Base-by-base conservation (phyloP, 2,329 filamentous ascomycete genomes). In the Penicillium thymicola region DNA sequence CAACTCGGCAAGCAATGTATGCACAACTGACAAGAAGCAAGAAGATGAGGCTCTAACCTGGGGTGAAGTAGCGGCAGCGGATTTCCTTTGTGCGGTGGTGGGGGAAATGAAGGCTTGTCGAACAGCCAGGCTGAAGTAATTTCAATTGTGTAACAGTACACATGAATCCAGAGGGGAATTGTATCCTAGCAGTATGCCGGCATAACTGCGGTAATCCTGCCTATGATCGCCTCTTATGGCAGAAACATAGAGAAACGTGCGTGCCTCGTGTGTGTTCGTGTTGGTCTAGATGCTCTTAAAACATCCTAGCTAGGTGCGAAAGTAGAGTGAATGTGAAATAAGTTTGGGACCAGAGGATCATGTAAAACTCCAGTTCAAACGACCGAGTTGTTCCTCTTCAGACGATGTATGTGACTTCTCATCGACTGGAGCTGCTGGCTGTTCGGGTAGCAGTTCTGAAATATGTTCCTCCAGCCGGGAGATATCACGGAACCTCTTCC, bases 381-480 rank as follows among this genome's bases (percentile, higher is more conserved):
- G 54, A 23, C 34, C 28, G 3, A 55, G 16, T 8, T 48, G 25
- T 18, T 41, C 54, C 13, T 46, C 41, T 23, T 46, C 48, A 8
- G 48, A 23, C 18, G 27, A 28, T 11, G 48, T n/a, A n/a, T 46
- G 21, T 10, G 60, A 56, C 27, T 57, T 54, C 32, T 61, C 60
- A 46, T 51, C 43, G 18, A 55, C 49, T 8, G 52, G 55, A 25
- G 58, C 21, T 16, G 60, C 56, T 23, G 48, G 38, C 23, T 68
- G 57, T 18, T 67, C 67, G 2, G 68, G 66, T 18, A 75, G 56
- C 16, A 72, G 54, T 27, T 65, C 49, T 49, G 73, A 71, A 21
- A 76, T 63, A 48, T 67, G 61, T 6, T 57, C 63, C 38, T 69
- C 70, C 42, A 76, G 54, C 40, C 54, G 60, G 28, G 67, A 62